Conservation (phyloP, 805 yeast species). For the Starmerella riodocensis region DNA sequence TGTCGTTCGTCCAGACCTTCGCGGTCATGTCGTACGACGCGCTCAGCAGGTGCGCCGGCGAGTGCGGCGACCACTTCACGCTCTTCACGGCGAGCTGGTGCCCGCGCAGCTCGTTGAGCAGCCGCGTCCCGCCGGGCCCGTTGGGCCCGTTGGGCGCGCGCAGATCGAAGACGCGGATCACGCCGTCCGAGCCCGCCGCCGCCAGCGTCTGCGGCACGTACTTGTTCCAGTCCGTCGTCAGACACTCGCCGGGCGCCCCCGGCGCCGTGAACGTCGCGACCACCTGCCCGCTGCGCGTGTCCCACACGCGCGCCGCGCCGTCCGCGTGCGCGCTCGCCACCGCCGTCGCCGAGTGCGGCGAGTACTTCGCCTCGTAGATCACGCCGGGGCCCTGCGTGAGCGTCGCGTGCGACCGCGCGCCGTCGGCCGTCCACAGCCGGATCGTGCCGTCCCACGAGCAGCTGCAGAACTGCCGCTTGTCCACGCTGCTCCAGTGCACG, state of each 20-base stretch:
- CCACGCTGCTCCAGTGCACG: constrained; percentile 59
- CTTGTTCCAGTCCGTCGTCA: constrained; percentile 82
- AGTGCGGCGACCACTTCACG: constrained; percentile 83
- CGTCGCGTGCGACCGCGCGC: constrained; percentile 6
- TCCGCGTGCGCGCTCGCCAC: constrained; percentile 62
- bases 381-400: constrained; percentile 25
- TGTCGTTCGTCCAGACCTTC: constrained; percentile 68
- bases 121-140: constrained; percentile 40
- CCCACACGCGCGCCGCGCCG: constrained; percentile 71
- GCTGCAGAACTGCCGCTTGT: constrained; percentile 55
- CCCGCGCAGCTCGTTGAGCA: constrained; percentile 64
- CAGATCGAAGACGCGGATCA: constrained; percentile 76
- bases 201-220: constrained; percentile 69
- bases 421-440: constrained; percentile 34
- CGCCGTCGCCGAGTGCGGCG: constrained; percentile 69
- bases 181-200: constrained; percentile 83
- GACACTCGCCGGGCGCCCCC: constrained; percentile 68
- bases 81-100: constrained; percentile 82
- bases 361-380: constrained; percentile 64
- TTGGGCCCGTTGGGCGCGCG: too few relatives aligned
- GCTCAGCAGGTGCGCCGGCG: constrained; percentile 52
- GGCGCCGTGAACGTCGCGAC: constrained; percentile 35
- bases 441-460: constrained; percentile 89
- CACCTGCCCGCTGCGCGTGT: constrained; percentile 41
- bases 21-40: constrained; percentile 90